Evolutionary conservation across 164 flowering plant genomes (phyloP), one percentile per base, ranked within the genome.

Genomic region (Houttuynia cordata): DNA sequence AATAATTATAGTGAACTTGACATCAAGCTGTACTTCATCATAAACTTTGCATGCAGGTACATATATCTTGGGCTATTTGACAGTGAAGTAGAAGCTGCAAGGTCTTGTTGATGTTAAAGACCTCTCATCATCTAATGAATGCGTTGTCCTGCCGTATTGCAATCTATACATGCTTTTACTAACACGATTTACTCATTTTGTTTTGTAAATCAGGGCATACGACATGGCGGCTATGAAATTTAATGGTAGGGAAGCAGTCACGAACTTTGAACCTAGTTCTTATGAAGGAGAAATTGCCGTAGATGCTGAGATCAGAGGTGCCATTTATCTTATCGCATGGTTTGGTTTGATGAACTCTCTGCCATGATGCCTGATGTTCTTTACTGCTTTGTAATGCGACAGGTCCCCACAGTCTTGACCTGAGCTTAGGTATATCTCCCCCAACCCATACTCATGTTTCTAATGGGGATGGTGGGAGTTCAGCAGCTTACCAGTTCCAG

Each of bases 11-110:
- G 17, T 21, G 65, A 41, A 39, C 55, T 22, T 49, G 64, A 41
- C 25, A 65, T 37, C 20, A 64, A 41, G 64, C 65, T 25, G 58
- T 62, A 56, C 64, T 72, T 62, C 63, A 40, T 59, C 68, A 63
- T 64, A 62, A 62, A 70, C 65, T 75, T 81, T 83, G 73, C 73
- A 59, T 85, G 91, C 91, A 87, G 95, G 96, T 88, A 91, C 80
- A 80, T 92, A 61, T 92, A 91, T 80, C 95, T 91, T 77, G 96
- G 98, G 70, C 83, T 88, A 62, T 88, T 88, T 78, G 95, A 91
- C 79, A 86, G 76, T 65, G 96, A 88, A 81, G 72, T 85, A 67
- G 96, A 91, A 76, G 96, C 95, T 72, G 98, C 98, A 85, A 91
- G 98, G 98, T 91, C 82, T 75, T 78, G 57, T 41, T 75, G 75